Evolutionary conservation across 177 flowering plant genomes (phyloP), one percentile per base, ranked within the genome.

Genomic region (Tripterygium wilfordii): DNA sequence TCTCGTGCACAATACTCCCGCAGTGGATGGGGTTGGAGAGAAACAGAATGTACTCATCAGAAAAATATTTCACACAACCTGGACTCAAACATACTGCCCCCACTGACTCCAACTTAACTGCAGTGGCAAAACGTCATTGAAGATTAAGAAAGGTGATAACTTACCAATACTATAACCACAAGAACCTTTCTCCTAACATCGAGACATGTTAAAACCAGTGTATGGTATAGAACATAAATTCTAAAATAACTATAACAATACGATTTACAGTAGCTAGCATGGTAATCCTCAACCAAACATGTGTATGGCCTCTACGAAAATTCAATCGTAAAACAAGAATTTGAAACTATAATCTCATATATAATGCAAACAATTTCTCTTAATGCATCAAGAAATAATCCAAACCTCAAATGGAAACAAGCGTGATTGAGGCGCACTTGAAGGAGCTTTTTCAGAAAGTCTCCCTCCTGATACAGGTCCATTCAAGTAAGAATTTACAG

Each of bases 371-470:
- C 5, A 10, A 32, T 10, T 1, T 28, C 4, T n/a, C 36, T 4
- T 20, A 3, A n/a, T 29, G 42, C 12, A 17, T n/a, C 1, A 38
- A 10, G 33, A 37, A 38, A 42, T 19, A 47, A 45, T 36, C 49
- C 75, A 65, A n/a, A 77, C 86, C 87, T 76, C 65, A 48, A 35
- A 18, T n/a, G 6, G 18, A 14, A 55, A 42, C n/a, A 42, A 17
- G 81, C 77, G 88, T 85, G 83, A 66, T 36, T 8, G 76, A 83
- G 92, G 94, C 82, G 57, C 41, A 18, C 88, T 75, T 85, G 91
- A 88, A 36, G 84, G 98, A 86, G 88, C 96, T 92, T 92, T 96
- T 42, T 96, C 86, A 97, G 96, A 61, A 88, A 97, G 86, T 97
- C 49, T 96, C 98, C 97, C n/a, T 48, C 94, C 96, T 86, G 97